phyloP scores from a whole-genome alignment of 192 early-diverging fungal species.

The Umbelopsis isabellina region DNA sequence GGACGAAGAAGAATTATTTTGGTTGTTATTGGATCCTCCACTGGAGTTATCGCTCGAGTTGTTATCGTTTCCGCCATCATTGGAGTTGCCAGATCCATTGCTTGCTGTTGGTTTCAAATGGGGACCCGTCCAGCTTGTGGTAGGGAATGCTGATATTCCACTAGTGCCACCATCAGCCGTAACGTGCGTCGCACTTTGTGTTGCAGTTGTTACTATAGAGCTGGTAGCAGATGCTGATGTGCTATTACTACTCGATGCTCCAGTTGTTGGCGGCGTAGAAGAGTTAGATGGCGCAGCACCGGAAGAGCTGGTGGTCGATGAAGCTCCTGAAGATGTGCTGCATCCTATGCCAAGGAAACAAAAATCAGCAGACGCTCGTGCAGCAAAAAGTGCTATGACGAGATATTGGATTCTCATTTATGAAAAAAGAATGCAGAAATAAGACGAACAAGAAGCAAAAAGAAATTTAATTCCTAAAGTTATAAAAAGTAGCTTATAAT shows the following conservation, averaged over 20 bases:
- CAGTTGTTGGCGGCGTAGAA: neutral
- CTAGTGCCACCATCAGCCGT: conserved; percentile 13
- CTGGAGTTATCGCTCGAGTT: no score
- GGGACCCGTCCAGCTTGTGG: conserved; percentile 3
- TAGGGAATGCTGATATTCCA: conserved; percentile 5
- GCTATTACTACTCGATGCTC: neutral
- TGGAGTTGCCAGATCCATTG: no score
- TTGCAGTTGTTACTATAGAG: neutral
- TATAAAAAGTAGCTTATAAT: neutral
- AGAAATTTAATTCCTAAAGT: neutral
- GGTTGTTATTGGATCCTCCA: neutral
- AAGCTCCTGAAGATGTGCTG: neutral
- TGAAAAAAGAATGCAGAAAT: neutral
- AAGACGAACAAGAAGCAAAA: neutral
- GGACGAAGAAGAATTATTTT: no score
- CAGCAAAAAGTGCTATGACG: neutral
- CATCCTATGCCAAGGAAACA: conserved; percentile 5
- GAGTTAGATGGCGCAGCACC: neutral
- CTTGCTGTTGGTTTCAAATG: conserved; percentile 9
- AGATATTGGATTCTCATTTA: neutral
- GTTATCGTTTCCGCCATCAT: neutral
- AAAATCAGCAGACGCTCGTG: neutral
- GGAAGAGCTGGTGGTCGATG: neutral
- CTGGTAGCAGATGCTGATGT: neutral
- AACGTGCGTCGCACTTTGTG: neutral